phyloP scores from a whole-genome alignment of 2,329 filamentous ascomycete species.

The Beauveria asiatica region DNA sequence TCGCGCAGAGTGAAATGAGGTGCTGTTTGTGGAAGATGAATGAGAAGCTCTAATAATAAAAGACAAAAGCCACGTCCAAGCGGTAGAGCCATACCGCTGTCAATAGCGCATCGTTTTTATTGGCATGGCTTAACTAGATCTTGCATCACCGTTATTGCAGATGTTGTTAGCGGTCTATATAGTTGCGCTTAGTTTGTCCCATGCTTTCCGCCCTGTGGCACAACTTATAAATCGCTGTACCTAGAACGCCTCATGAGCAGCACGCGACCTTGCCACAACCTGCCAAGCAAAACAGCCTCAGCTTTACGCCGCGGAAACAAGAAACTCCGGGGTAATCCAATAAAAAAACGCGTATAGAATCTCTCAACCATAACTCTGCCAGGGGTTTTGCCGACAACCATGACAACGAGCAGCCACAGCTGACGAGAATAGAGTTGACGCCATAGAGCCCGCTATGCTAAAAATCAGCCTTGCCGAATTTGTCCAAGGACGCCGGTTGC shows the following conservation, averaged over 20 bases:
- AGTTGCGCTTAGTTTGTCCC: neutral
- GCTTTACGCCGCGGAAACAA: neutral
- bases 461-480: neutral
- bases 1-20: neutral
- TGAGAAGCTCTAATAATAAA: neutral
- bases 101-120: neutral
- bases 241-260: neutral
- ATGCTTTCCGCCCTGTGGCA: neutral
- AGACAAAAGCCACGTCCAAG: neutral
- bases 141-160: neutral
- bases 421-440: constrained; percentile 2
- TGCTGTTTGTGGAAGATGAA: neutral
- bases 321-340: neutral
- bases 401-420: neutral
- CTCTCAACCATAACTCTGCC: neutral
- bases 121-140: neutral
- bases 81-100: too few species aligned
- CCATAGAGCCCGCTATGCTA: neutral
- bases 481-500: neutral
- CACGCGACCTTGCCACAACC: neutral
- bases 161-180: neutral
- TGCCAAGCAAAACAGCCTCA: neutral
- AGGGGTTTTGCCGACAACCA: neutral
- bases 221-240: neutral
- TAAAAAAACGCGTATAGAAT: neutral